phyloP scores from a whole-genome alignment of 2,329 filamentous ascomycete genomes.

The Erysiphe pulchra region DNA sequence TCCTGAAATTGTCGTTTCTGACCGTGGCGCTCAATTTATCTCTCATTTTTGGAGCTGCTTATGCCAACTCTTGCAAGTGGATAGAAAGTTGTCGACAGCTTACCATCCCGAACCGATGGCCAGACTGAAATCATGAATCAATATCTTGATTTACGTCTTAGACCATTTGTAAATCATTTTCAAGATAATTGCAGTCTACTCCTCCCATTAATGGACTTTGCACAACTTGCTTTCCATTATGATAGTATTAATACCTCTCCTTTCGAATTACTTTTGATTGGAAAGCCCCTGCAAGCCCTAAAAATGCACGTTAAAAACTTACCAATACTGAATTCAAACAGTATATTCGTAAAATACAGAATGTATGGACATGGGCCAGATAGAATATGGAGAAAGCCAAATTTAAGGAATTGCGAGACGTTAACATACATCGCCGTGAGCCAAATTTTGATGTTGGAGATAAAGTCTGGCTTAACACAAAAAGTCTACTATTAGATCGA shows the following conservation, averaged over 20 bases:
- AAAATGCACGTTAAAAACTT: neutral
- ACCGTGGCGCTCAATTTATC: constrained; percentile 4
- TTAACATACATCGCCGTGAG: neutral
- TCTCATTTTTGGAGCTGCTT: too few relatives aligned
- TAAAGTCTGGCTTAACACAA: too few relatives aligned
- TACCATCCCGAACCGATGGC: constrained; percentile 4
- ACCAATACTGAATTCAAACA: neutral
- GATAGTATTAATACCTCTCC: neutral
- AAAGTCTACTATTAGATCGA: neutral
- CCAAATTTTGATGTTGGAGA: constrained; percentile 1
- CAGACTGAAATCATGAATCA: constrained; percentile 6
- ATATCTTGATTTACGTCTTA: constrained; percentile 4
- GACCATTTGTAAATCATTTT: neutral
- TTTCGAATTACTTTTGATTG: neutral
- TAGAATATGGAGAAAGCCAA: neutral
- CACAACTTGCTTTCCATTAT: neutral
- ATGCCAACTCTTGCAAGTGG: constrained; percentile 3
- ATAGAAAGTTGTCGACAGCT: constrained; percentile 2
- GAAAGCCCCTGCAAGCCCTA: neutral
- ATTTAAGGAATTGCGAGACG: neutral
- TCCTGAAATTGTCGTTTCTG: constrained; percentile 4
- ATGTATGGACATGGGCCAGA: neutral
- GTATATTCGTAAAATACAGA: neutral
- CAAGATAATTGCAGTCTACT: neutral
- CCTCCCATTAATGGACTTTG: neutral